phyloP scores from a whole-genome alignment of 129 eudicot genomes.

The Chrysanthemum makinoi region DNA sequence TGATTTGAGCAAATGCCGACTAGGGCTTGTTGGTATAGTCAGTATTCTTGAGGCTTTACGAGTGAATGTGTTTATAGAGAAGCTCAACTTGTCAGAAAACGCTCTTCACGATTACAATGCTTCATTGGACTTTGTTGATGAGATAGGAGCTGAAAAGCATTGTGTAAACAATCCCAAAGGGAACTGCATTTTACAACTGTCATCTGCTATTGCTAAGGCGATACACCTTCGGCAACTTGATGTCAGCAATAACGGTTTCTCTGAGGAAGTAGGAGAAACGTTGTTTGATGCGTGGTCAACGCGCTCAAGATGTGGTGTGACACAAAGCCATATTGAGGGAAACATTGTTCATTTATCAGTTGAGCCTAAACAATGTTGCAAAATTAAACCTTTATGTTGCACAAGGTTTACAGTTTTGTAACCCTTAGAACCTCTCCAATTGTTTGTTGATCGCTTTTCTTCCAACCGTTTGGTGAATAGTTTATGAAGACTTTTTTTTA shows the following conservation, averaged over 20 bases:
- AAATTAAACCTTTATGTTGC: conserved; percentile 60
- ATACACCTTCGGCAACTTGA: conserved; percentile 54
- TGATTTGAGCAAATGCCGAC: conserved; percentile 55
- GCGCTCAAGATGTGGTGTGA: conserved; percentile 34
- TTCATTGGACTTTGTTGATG: neutral
- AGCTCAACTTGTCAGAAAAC: conserved; percentile 77
- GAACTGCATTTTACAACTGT: conserved; percentile 32
- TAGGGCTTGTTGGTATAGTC: conserved; percentile 53
- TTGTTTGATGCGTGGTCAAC: conserved; percentile 61
- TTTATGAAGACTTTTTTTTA: too few species aligned
- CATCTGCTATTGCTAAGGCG: conserved; percentile 46
- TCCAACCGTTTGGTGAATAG: too few species aligned
- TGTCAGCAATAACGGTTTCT: conserved; percentile 72
- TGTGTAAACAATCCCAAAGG: too few species aligned
- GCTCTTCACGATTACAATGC: conserved; percentile 29
- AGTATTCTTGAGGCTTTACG: conserved; percentile 54
- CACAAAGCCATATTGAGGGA: conserved; percentile 47
- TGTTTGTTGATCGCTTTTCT: too few species aligned
- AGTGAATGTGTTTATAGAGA: conserved; percentile 49
- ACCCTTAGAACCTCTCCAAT: too few species aligned
- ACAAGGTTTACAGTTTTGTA: too few species aligned
- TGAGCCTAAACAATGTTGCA: conserved; percentile 55
- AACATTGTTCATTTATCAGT: conserved; percentile 55
- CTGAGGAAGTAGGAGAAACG: conserved; percentile 39
- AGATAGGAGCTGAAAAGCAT: too few species aligned